phyloP scores from a whole-genome alignment of 2,329 filamentous ascomycete species.

The Parastagonospora nodorum region DNA sequence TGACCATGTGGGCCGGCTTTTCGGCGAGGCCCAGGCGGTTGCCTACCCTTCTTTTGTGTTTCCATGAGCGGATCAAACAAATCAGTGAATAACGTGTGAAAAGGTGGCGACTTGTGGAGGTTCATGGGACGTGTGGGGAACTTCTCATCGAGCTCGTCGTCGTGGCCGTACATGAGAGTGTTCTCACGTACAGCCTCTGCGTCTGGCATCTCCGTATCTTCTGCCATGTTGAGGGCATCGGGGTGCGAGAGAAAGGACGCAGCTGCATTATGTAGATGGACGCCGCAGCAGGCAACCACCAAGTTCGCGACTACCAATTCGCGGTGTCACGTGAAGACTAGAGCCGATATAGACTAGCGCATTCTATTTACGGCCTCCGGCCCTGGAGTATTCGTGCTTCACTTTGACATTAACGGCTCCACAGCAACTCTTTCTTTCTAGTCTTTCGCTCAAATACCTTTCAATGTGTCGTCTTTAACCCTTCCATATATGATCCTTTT shows the following conservation, averaged over 20 bases:
- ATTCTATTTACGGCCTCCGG: slow-evolving; percentile 4
- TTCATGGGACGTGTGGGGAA: slow-evolving; percentile 83
- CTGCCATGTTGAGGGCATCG: slow-evolving; percentile 32
- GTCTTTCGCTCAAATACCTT: slow-evolving; percentile 17
- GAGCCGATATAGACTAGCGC: slow-evolving; percentile 7
- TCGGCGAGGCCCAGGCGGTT: slow-evolving; percentile 59
- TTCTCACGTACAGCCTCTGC: slow-evolving; percentile 54
- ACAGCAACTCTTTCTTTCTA: slow-evolving; percentile 11
- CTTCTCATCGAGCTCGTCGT: slow-evolving; percentile 56
- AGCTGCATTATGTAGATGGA: slow-evolving; percentile 3
- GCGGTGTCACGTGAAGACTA: slow-evolving; percentile 20
- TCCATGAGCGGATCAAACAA: slow-evolving; percentile 83
- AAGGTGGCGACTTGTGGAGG: slow-evolving; percentile 76
- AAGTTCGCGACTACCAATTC: slow-evolving; percentile 14
- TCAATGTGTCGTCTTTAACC: background rate
- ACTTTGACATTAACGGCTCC: slow-evolving; percentile 7
- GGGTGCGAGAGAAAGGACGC: background rate
- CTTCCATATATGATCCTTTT: slow-evolving; percentile 9
- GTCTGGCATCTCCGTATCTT: slow-evolving; percentile 46
- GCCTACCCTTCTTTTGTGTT: slow-evolving; percentile 71
- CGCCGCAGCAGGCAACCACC: slow-evolving; percentile 11
- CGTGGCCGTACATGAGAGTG: slow-evolving; percentile 55
- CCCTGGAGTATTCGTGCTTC: slow-evolving; percentile 3
- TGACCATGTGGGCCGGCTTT: slow-evolving; percentile 66
- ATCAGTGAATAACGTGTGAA: slow-evolving; percentile 75